These are phyloP conservation scores for Eucalyptus cladocalyx DNA, from an alignment of 345 rosid genomes.

Conservation along the genomic window DNA sequence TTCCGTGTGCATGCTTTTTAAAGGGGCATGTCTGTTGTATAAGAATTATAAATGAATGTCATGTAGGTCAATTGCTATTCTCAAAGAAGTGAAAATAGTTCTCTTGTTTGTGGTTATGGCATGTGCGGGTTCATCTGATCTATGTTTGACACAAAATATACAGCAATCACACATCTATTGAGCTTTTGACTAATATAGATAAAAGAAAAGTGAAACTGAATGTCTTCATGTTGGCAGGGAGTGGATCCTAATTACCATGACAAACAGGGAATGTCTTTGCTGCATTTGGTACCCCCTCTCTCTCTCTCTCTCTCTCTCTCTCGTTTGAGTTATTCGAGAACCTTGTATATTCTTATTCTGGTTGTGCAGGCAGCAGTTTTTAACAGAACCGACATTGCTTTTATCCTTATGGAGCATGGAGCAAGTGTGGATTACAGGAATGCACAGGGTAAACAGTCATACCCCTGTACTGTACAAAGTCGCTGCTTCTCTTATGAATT, in stretches of 20 bases:
- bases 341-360: not conserved
- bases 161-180: not conserved
- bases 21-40: not conserved
- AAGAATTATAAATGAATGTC: not conserved
- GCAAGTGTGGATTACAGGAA: constrained; percentile 79
- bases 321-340: not conserved
- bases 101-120: not conserved
- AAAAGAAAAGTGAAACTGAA: not conserved
- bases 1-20: not conserved
- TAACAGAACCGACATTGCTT: constrained; percentile 70
- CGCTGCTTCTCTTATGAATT: not conserved
- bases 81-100: not conserved
- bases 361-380: constrained; percentile 62
- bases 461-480: not conserved
- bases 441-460: constrained; percentile 62
- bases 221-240: constrained; percentile 33
- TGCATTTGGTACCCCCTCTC: constrained; percentile 49
- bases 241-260: constrained; percentile 88
- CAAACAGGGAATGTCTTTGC: constrained; percentile 85
- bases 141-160: not conserved
- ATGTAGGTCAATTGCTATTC: not conserved
- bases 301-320: not conserved
- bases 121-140: not conserved
- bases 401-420: constrained; percentile 69
- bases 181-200: not conserved